Evolutionary conservation across 2,329 filamentous ascomycete species (phyloP), one percentile per base, ranked within the genome.

Genomic region (Pseudocercospora pini-densiflorae): DNA sequence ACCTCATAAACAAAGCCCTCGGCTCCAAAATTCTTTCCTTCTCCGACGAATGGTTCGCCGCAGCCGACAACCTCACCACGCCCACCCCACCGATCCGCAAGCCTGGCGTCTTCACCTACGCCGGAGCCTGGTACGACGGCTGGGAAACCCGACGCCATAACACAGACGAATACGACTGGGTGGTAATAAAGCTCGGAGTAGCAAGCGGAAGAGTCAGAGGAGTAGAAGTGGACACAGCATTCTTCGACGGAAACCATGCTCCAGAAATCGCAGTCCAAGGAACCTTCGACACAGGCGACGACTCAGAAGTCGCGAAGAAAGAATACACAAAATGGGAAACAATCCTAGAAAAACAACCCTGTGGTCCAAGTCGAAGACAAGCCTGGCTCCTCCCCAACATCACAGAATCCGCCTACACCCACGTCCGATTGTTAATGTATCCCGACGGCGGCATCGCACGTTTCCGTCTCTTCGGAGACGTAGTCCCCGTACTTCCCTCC

Each of bases 371-470:
- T 60, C 88, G 90, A 78, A 82, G 91, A 66, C 92, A 93, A 74
- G 90, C 84, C 3, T 95, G 92, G 92, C 85, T 87, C 74, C 82
- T 94, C 16, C 80, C 83, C 16, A 75, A 76, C 19, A 66, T 76
- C 21, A 88, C 87, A 0, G 79, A 81, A 36, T 91, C 91, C 78
- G 86, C 88, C 62, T 94, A 91, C 79, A 94, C 92, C 0, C 92
- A 95, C 77, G 90, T 94, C 47, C 83, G 91, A 36, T 82, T 95
- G 63, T 91, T 92, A 77, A 94, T 94, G 92, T 94, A 92, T 76
- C 91, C 92, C 0, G 92, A 95, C 75, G 92, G 92, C 58, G 92
- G 92, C 58, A 94, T 95, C 74, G 91, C 92, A 45, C 83, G 92
- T 60, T 94, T 94, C 81, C 85, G 91, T 23, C 85, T 94, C 1